A percentile compares a stretch with the other conserved stretches of the same genome.
Evolutionary conservation across 805 yeast genomes (phyloP).

Genomic region (Lachancea sp.): DNA sequence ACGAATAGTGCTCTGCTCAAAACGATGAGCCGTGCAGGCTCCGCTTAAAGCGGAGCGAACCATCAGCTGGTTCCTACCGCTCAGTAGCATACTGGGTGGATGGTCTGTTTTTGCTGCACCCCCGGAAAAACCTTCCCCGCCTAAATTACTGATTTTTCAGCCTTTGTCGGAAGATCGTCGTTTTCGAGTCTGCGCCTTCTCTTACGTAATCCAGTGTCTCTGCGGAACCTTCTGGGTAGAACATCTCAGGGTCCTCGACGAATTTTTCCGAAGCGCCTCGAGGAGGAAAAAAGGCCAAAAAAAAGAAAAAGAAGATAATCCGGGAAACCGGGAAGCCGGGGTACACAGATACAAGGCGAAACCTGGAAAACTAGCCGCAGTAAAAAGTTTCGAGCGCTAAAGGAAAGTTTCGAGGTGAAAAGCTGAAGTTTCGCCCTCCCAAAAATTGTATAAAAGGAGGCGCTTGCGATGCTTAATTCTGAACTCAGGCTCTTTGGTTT

Average conservation of each 20-base stretch:
- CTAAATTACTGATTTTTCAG: background rate
- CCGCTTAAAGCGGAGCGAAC: too few species aligned
- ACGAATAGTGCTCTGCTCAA: too few species aligned
- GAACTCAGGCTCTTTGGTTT: background rate
- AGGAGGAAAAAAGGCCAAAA: conserved; percentile 1
- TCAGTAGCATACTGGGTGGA: too few species aligned
- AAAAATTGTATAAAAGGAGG: background rate
- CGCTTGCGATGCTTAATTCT: background rate
- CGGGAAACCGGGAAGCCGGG: conserved; percentile 4
- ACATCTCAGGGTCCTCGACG: conserved; percentile 2
- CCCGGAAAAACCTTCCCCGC: background rate
- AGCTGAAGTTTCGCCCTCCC: background rate
- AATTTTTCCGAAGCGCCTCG: conserved; percentile 1
- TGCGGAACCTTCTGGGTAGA: too few species aligned
- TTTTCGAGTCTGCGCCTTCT: background rate
- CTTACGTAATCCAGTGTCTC: background rate
- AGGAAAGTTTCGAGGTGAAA: background rate
- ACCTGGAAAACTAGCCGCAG: background rate
- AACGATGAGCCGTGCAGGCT: too few species aligned
- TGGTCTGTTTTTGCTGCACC: background rate
- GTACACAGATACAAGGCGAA: background rate
- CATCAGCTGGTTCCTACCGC: too few species aligned
- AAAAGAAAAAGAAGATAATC: background rate
- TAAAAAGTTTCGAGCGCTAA: background rate
- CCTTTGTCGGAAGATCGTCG: too few species aligned